Conservation (phyloP, 1,284 basidiomycete genomes). For the Cystobasidiaceae sp. region DNA sequence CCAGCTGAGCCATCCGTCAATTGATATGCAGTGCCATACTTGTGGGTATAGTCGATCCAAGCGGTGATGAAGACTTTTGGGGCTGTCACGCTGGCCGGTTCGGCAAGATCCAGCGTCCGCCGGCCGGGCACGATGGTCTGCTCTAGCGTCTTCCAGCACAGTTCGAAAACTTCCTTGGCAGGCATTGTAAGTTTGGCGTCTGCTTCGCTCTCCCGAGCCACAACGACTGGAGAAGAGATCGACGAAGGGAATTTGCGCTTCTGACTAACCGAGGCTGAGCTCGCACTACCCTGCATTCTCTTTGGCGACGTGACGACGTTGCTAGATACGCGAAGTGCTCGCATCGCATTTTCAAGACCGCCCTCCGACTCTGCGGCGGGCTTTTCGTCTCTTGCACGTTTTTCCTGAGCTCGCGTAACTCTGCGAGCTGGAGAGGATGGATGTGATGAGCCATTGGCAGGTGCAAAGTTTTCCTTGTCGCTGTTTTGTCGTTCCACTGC, state of each 20-base stretch:
- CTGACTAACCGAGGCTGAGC: not conserved
- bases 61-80: constrained; percentile 87
- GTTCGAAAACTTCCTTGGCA: constrained; percentile 37
- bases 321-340: constrained; percentile 19
- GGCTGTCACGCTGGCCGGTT: constrained; percentile 51
- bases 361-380: not conserved
- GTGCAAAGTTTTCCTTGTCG: constrained; percentile 24
- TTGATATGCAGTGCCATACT: constrained; percentile 97
- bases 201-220: constrained; percentile 1
- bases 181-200: constrained; percentile 21
- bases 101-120: not conserved
- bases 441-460: not conserved
- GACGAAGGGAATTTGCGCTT: constrained; percentile 16
- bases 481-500: not conserved
- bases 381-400: not conserved
- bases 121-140: constrained; percentile 19
- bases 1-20: constrained; percentile 90
- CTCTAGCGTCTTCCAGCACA: constrained; percentile 34
- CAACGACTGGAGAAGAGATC: constrained; percentile 11
- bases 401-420: constrained; percentile 1
- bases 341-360: constrained; percentile 17
- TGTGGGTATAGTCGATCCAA: constrained; percentile 97
- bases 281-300: not conserved
- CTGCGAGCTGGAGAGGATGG: not conserved
- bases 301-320: constrained; percentile 16